Evolutionary conservation across 208 protist species (phyloP).

Genomic region (Phytomonas francai): DNA sequence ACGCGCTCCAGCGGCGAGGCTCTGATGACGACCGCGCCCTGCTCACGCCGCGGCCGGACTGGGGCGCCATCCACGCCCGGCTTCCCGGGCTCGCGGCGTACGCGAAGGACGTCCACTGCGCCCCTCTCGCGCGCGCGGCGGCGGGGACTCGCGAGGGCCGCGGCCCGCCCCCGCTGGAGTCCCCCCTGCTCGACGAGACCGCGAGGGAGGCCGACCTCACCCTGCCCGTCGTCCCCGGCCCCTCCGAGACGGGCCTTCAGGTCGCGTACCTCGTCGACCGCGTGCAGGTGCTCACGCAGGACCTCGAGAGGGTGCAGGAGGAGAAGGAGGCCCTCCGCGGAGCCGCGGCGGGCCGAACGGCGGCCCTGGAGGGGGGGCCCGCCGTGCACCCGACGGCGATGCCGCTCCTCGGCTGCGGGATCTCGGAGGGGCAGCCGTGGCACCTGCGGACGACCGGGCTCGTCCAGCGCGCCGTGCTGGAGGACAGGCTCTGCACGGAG

Average conservation of each 20-base stretch:
- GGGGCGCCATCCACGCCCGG: slow-evolving; percentile 25
- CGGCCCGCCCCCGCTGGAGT: too few relatives aligned
- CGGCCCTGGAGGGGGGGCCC: not conserved
- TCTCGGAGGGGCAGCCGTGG: slow-evolving; percentile 22
- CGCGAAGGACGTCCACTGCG: slow-evolving; percentile 18
- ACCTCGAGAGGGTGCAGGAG: slow-evolving; percentile 15
- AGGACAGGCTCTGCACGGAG: slow-evolving; percentile 16
- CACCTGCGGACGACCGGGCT: slow-evolving; percentile 49
- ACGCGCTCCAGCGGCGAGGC: slow-evolving; percentile 5
- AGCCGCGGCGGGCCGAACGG: slow-evolving; percentile 2
- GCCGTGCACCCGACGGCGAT: slow-evolving; percentile 9
- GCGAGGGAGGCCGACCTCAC: not conserved
- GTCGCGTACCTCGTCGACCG: slow-evolving; percentile 71
- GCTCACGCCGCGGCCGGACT: slow-evolving; percentile 73
- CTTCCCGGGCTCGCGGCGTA: slow-evolving; percentile 38
- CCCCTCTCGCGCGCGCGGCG: slow-evolving; percentile 7
- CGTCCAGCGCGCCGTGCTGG: slow-evolving; percentile 30
- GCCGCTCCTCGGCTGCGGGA: slow-evolving; percentile 46
- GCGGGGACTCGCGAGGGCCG: too few relatives aligned
- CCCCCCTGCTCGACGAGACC: not conserved
- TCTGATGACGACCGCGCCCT: slow-evolving; percentile 10
- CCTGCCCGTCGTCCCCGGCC: slow-evolving; percentile 27
- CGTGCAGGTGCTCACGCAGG: slow-evolving; percentile 23
- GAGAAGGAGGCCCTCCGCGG: slow-evolving; percentile 10
- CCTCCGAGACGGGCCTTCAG: slow-evolving; percentile 38